These are phyloP conservation scores for Bruguiera gymnorhiza DNA, from an alignment of 345 rosid genomes.

Conservation along the genomic window DNA sequence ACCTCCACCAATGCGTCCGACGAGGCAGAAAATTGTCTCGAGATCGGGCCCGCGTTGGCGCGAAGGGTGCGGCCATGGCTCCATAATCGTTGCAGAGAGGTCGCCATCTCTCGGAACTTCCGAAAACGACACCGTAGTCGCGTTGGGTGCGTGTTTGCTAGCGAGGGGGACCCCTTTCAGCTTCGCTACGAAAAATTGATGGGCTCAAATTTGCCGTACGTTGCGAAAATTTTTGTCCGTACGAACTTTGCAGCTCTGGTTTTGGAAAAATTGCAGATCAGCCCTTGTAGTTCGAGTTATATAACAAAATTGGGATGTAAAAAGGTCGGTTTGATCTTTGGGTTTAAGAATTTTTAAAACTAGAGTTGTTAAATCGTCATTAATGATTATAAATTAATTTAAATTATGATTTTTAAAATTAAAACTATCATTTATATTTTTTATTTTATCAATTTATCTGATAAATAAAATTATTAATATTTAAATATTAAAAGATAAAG, in stretches of 20 bases:
- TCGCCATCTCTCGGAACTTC: constrained; percentile 43
- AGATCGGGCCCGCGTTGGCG: constrained; percentile 7
- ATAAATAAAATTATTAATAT: too few relatives aligned
- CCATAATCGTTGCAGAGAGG: constrained; percentile 46
- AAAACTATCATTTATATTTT: too few relatives aligned
- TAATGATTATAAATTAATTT: too few relatives aligned
- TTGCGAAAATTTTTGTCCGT: background rate
- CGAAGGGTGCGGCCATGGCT: constrained; percentile 34
- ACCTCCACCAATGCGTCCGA: constrained; percentile 36
- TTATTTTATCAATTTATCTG: too few relatives aligned
- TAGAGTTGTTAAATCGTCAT: too few relatives aligned
- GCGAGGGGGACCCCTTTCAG: too few relatives aligned
- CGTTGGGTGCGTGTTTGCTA: too few relatives aligned
- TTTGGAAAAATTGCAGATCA: background rate
- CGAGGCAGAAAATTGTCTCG: constrained; percentile 21
- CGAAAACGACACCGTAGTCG: background rate
- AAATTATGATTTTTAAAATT: too few relatives aligned
- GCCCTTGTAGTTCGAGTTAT: constrained; percentile 2
- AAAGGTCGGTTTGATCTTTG: too few relatives aligned
- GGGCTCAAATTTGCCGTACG: background rate
- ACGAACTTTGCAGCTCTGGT: background rate
- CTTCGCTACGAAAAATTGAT: too few relatives aligned
- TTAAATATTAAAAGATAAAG: background rate
- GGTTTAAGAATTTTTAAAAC: too few relatives aligned
- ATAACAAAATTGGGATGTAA: too few relatives aligned